A percentile compares a stretch with the other conserved stretches of the same genome.
phyloP scores from a whole-genome alignment of 352 stramenopile genomes.

The Phytophthora cactorum region DNA sequence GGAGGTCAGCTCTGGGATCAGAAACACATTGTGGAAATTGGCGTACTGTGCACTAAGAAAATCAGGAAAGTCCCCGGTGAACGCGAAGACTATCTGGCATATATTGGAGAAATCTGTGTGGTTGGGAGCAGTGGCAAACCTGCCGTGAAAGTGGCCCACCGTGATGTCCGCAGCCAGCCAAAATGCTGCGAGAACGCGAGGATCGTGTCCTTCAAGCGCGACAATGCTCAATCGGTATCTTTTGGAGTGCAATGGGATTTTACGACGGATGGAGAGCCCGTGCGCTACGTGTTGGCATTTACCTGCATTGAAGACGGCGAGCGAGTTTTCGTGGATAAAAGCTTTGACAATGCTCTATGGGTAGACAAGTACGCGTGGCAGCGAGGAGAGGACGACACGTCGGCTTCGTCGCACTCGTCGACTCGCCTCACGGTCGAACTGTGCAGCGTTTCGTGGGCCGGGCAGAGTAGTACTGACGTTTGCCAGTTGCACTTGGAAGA shows the following conservation, averaged over 20 bases:
- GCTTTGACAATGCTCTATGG: conserved; percentile 30
- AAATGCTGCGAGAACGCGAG: conserved; percentile 26
- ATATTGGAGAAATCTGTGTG: conserved; percentile 44
- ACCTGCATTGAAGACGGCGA: conserved; percentile 14
- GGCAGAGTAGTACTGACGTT: conserved; percentile 22
- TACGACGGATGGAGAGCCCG: conserved; percentile 13
- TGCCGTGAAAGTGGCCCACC: conserved; percentile 15
- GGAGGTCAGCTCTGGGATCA: conserved; percentile 48
- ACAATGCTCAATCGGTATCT: conserved; percentile 25
- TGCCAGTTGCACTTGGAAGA: conserved; percentile 34
- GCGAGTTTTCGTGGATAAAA: conserved; percentile 39
- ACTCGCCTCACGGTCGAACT: conserved; percentile 37
- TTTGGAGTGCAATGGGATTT: conserved; percentile 44
- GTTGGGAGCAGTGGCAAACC: conserved; percentile 26
- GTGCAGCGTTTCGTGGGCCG: conserved; percentile 38
- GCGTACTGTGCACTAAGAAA: conserved; percentile 45
- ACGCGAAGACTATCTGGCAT: conserved; percentile 37
- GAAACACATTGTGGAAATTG: conserved; percentile 54
- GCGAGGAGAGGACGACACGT: conserved; percentile 15
- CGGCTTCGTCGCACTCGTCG: conserved; percentile 19
- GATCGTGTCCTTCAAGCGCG: conserved; percentile 26
- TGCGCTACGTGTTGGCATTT: conserved; percentile 45
- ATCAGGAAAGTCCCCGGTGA: conserved; percentile 21
- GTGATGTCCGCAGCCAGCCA: conserved; percentile 28
- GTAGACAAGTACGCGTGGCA: conserved; percentile 27